These are phyloP conservation scores for Cryphonectria japonica DNA, from an alignment of 2,329 filamentous ascomycete genomes.

Conservation along the genomic window DNA sequence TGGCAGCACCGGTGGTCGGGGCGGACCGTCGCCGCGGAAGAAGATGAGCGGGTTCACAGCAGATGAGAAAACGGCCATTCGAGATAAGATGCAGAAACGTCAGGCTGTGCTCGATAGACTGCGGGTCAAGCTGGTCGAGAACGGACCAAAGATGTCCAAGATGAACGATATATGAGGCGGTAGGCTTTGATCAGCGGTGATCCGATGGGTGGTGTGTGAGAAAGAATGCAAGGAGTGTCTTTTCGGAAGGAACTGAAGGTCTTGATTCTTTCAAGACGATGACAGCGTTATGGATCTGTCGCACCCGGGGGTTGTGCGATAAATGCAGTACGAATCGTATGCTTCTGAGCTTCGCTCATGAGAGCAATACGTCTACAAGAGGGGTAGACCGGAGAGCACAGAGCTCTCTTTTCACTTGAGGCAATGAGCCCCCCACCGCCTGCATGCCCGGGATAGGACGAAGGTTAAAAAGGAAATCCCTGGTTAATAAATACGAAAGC, in stretches of 20 bases:
- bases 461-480: neutral
- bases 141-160: conserved; percentile 53
- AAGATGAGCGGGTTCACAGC: conserved; percentile 65
- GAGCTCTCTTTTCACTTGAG: neutral
- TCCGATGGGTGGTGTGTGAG: neutral
- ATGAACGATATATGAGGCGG: conserved; percentile 32
- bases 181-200: neutral
- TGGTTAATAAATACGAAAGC: neutral
- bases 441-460: neutral
- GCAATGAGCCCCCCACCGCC: neutral
- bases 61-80: conserved; percentile 61
- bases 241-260: neutral
- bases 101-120: conserved; percentile 58
- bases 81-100: conserved; percentile 56
- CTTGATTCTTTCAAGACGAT: neutral
- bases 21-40: conserved; percentile 57
- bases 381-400: neutral
- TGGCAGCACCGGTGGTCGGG: conserved; percentile 34
- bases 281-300: neutral
- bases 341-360: neutral
- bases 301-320: neutral
- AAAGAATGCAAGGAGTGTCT: neutral
- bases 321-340: neutral
- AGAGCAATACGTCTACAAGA: neutral
- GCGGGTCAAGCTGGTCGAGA: conserved; percentile 52